Evolutionary conservation across 208 protist species (phyloP).

Genomic region (Leishmania arabica): DNA sequence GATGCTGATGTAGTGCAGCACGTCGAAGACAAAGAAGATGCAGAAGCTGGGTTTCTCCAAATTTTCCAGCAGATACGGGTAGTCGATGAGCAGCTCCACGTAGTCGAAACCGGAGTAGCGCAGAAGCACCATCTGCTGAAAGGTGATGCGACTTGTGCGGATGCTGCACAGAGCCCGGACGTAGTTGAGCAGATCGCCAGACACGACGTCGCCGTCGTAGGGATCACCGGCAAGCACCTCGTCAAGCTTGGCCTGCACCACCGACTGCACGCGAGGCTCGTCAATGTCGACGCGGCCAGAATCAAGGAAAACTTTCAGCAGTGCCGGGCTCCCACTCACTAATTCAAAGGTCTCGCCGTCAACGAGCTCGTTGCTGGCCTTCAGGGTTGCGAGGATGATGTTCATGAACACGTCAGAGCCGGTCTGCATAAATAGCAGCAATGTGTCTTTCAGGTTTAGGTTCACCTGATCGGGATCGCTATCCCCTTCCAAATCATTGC

Average conservation of each 20-base stretch:
- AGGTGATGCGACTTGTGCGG: constrained; percentile 55
- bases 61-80: constrained; percentile 62
- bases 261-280: constrained; percentile 52
- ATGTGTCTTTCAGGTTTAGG: constrained; percentile 74
- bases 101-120: constrained; percentile 86
- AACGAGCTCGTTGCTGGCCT: constrained; percentile 51
- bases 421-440: constrained; percentile 75
- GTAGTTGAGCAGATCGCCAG: constrained; percentile 61
- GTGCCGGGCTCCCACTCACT: constrained; percentile 48
- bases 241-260: constrained; percentile 80
- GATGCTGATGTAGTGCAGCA: constrained; percentile 42
- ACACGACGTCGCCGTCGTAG: constrained; percentile 44
- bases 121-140: constrained; percentile 67
- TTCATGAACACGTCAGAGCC: constrained; percentile 74
- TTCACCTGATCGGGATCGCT: constrained; percentile 36
- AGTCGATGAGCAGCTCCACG: constrained; percentile 73
- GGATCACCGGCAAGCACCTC: constrained; percentile 50
- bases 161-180: constrained; percentile 63
- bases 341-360: constrained; percentile 63
- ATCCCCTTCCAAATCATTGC: constrained; percentile 4
- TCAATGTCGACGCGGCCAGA: constrained; percentile 63
- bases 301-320: constrained; percentile 67
- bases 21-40: constrained; percentile 26
- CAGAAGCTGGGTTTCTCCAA: constrained; percentile 29
- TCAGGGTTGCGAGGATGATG: constrained; percentile 85